A percentile compares a stretch with the other conserved stretches of the same genome.
Evolutionary conservation across 352 stramenopile genomes (phyloP).

Genomic region (Plasmopara viticola): DNA sequence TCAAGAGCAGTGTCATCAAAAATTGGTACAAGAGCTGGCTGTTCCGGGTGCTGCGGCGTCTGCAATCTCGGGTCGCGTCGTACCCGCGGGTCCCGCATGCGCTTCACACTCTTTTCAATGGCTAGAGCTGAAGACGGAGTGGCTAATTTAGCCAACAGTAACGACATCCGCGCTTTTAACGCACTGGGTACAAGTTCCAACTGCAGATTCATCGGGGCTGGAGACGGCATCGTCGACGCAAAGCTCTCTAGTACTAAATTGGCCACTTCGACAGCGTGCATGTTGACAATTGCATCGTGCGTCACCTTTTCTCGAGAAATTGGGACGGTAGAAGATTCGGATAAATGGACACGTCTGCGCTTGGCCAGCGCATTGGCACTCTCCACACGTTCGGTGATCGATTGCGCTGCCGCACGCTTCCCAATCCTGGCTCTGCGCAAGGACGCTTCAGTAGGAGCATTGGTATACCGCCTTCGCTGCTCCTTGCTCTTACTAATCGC

Average conservation of each 20-base stretch:
- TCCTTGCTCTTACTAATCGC: slow-evolving; percentile 80
- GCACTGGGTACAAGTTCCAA: slow-evolving; percentile 65
- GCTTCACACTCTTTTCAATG: slow-evolving; percentile 59
- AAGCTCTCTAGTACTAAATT: slow-evolving; percentile 72
- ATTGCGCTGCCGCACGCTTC: slow-evolving; percentile 58
- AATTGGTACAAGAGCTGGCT: slow-evolving; percentile 50
- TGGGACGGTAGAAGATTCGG: slow-evolving; percentile 17
- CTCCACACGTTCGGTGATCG: slow-evolving; percentile 52
- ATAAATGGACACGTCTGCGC: slow-evolving; percentile 33
- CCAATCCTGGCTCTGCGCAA: slow-evolving; percentile 56
- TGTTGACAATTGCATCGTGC: slow-evolving; percentile 67
- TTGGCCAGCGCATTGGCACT: slow-evolving; percentile 50
- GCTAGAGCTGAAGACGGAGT: slow-evolving; percentile 75
- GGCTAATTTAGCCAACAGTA: slow-evolving; percentile 49
- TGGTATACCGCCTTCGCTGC: slow-evolving; percentile 65
- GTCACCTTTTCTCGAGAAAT: slow-evolving; percentile 39
- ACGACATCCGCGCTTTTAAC: slow-evolving; percentile 61
- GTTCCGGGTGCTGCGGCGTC: slow-evolving; percentile 28
- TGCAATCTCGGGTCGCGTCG: slow-evolving; percentile 36
- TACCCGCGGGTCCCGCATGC: slow-evolving; percentile 60
- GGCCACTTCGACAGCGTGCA: slow-evolving; percentile 60
- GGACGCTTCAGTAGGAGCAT: slow-evolving; percentile 58
- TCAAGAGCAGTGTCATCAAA: slow-evolving; percentile 64
- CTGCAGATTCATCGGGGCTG: slow-evolving; percentile 42
- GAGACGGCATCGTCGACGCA: slow-evolving; percentile 42